Percentiles rank a stretch among this genome's conserved stretches.
These are phyloP conservation scores for Exophiala spinifera DNA, from an alignment of 2,329 filamentous ascomycete genomes.

Conservation along the genomic window DNA sequence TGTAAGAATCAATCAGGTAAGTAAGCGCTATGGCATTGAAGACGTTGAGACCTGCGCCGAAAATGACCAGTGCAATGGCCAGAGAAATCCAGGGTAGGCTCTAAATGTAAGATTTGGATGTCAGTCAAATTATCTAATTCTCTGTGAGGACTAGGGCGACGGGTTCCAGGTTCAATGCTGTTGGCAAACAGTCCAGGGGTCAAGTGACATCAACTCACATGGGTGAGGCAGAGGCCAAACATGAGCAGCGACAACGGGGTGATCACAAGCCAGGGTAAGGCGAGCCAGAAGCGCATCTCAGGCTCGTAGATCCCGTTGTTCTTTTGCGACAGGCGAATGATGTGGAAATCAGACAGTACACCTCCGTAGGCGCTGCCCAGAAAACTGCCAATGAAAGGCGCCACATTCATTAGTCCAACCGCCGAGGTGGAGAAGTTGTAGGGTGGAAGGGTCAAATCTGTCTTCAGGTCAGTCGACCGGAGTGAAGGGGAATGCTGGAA, in stretches of 20 bases:
- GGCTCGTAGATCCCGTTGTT: slow-evolving; percentile 49
- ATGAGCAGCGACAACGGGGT: too few relatives aligned
- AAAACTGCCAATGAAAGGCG: slow-evolving; percentile 40
- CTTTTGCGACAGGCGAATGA: slow-evolving; percentile 39
- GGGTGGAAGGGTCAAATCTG: slow-evolving; percentile 34
- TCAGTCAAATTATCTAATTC: too few relatives aligned
- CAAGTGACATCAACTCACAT: too few relatives aligned
- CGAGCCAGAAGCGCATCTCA: slow-evolving; percentile 47
- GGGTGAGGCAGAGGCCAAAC: too few relatives aligned
- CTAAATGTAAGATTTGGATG: too few relatives aligned
- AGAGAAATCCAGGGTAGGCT: too few relatives aligned
- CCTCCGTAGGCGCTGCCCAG: slow-evolving; percentile 41
- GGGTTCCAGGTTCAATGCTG: too few relatives aligned
- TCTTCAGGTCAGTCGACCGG: too few relatives aligned
- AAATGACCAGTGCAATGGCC: too few relatives aligned
- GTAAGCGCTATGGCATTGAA: slow-evolving; percentile 28
- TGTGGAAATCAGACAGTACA: slow-evolving; percentile 37
- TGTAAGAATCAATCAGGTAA: slow-evolving; percentile 33
- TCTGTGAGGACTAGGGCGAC: too few relatives aligned
- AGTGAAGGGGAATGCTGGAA: too few relatives aligned
- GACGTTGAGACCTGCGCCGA: neutral
- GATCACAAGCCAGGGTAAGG: neutral
- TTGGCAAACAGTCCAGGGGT: too few relatives aligned
- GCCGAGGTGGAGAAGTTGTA: slow-evolving; percentile 33
- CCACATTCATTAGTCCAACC: slow-evolving; percentile 32